A percentile compares a stretch with the other conserved stretches of the same genome.
phyloP scores from a whole-genome alignment of 2,329 filamentous ascomycete species.

The Pseudocercospora fijiensis region DNA sequence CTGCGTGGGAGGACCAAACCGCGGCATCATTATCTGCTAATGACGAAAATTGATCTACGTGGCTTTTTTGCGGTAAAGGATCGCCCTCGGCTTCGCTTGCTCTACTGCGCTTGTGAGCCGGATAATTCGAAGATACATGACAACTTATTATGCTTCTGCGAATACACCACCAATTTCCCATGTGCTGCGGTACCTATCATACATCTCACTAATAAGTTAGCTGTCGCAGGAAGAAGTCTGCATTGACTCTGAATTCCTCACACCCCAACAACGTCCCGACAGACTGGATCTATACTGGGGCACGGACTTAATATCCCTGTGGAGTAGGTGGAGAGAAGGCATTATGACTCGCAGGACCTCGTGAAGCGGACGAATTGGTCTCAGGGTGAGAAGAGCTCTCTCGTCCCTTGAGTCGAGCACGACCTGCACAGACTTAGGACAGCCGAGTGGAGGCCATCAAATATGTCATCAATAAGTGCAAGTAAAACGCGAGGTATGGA shows the following conservation, averaged over 20 bases:
- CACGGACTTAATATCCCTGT: conserved; percentile 8
- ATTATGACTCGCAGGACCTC: background rate
- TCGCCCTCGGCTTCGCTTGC: background rate
- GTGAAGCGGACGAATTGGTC: background rate
- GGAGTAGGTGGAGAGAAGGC: background rate
- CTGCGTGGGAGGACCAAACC: background rate
- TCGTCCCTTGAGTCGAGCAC: background rate
- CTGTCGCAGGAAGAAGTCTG: background rate
- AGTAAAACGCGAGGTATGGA: conserved; percentile 1
- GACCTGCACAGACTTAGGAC: background rate
- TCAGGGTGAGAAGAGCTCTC: background rate
- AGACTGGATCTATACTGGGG: background rate
- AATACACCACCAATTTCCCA: conserved; percentile 5
- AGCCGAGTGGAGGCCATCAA: background rate
- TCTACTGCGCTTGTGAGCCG: background rate
- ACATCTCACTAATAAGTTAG: no score
- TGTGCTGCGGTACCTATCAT: background rate
- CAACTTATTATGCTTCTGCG: background rate
- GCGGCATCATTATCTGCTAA: conserved; percentile 1
- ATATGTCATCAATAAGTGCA: background rate
- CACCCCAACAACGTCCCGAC: background rate
- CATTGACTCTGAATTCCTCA: background rate
- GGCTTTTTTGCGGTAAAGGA: conserved; percentile 1
- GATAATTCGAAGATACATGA: background rate
- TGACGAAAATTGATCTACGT: conserved; percentile 5